Conservation (phyloP, 176 grass and related monocot genomes). For the Saccharum spontaneum region DNA sequence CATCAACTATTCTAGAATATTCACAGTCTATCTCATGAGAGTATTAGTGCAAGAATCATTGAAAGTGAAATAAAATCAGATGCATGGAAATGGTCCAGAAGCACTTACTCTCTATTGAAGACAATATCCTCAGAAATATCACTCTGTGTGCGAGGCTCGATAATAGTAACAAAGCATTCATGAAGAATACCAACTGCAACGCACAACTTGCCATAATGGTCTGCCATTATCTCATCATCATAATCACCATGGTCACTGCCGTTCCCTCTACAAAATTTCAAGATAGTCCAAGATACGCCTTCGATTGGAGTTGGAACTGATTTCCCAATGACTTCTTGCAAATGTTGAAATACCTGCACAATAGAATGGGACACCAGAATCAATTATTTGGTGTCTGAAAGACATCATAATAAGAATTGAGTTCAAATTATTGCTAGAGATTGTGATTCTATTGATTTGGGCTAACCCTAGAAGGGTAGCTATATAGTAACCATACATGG, state of each 20-base stretch:
- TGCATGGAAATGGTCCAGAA: slow-evolving; percentile 23
- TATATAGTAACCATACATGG: too few relatives aligned
- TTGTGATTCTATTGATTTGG: too few relatives aligned
- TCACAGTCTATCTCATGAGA: neutral
- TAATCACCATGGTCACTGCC: slow-evolving; percentile 17
- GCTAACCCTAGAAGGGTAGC: too few relatives aligned
- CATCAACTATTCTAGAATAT: neutral
- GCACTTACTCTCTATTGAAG: slow-evolving; percentile 73
- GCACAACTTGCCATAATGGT: slow-evolving; percentile 56
- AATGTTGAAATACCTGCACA: slow-evolving; percentile 55
- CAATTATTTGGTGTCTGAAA: neutral
- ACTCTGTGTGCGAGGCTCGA: slow-evolving; percentile 61
- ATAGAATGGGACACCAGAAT: slow-evolving; percentile 25
- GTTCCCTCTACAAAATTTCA: slow-evolving; percentile 55
- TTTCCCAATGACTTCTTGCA: slow-evolving; percentile 54
- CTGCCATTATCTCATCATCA: slow-evolving; percentile 46
- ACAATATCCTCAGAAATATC: slow-evolving; percentile 71
- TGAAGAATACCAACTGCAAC: slow-evolving; percentile 71
- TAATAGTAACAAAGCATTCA: slow-evolving; percentile 80
- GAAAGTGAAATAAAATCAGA: slow-evolving; percentile 34
- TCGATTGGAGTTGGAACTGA: slow-evolving; percentile 40
- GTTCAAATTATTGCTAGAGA: too few relatives aligned
- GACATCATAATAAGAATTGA: slow-evolving; percentile 8
- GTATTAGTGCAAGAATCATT: slow-evolving; percentile 2
- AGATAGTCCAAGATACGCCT: slow-evolving; percentile 63